Percentiles rank a stretch among this genome's conserved stretches.
Evolutionary conservation across 306 rosid species (phyloP).

Genomic region (Quercus glauca): DNA sequence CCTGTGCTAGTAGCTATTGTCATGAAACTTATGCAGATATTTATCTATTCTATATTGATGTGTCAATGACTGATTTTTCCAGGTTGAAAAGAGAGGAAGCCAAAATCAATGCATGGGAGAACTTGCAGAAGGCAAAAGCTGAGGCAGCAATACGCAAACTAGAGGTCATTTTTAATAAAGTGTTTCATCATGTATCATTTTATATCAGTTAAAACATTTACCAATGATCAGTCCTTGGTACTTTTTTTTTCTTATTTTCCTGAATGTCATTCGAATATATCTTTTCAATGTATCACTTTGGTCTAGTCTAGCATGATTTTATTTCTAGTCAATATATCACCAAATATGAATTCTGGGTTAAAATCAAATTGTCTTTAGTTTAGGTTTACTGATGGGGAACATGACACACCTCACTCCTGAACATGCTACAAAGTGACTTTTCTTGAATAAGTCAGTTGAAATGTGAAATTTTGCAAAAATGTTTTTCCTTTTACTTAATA

Average conservation of each 20-base stretch:
- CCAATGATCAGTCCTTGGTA: conserved; percentile 1
- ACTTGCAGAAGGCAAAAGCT: conserved; percentile 96
- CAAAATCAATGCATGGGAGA: conserved; percentile 93
- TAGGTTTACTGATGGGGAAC: not conserved
- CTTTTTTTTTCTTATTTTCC: not conserved
- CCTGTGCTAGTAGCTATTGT: not conserved
- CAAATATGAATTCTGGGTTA: not conserved
- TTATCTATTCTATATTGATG: conserved; percentile 16
- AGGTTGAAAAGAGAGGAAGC: conserved; percentile 94
- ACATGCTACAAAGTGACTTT: too few relatives aligned
- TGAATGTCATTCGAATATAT: not conserved
- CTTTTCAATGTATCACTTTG: not conserved
- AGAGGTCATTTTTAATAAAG: conserved; percentile 51
- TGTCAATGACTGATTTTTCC: conserved; percentile 28
- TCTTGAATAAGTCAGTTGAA: not conserved
- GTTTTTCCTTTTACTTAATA: not conserved
- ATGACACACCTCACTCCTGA: too few relatives aligned
- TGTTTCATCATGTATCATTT: conserved; percentile 1
- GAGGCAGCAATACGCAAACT: conserved; percentile 94
- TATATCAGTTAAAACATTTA: not conserved
- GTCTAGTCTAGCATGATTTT: not conserved
- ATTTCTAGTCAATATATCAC: not conserved
- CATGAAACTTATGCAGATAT: not conserved
- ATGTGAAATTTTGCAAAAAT: not conserved
- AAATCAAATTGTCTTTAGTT: not conserved